These are phyloP conservation scores for Xerocomus nothofagi DNA, from an alignment of 1,284 basidiomycete genomes.

Conservation along the genomic window DNA sequence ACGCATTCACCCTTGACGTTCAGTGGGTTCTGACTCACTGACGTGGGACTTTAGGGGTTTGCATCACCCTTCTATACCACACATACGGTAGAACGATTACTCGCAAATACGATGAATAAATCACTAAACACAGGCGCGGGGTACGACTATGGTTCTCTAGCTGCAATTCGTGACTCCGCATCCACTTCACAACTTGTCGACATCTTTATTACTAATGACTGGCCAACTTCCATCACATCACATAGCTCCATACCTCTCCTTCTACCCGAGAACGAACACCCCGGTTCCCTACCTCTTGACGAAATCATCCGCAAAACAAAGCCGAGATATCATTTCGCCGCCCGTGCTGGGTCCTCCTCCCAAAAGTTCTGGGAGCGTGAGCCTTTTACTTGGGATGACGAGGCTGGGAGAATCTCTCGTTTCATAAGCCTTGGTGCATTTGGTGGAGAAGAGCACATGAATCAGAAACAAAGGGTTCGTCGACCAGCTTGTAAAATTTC, in stretches of 20 bases:
- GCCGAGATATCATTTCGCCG: constrained; percentile 80
- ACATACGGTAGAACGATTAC: constrained; percentile 69
- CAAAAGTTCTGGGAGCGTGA: constrained; percentile 92
- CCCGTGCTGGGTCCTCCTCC: constrained; percentile 55
- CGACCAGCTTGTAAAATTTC: background rate
- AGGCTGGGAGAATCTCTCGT: constrained; percentile 65
- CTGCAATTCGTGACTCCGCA: constrained; percentile 61
- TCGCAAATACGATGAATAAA: constrained; percentile 62
- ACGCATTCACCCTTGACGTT: constrained; percentile 31
- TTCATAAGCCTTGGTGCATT: constrained; percentile 88
- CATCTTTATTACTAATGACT: constrained; percentile 79
- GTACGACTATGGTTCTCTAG: constrained; percentile 62
- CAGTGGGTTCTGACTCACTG: background rate
- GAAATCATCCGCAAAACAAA: constrained; percentile 65
- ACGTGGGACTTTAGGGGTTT: constrained; percentile 52
- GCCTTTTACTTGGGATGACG: constrained; percentile 81
- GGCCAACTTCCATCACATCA: constrained; percentile 70
- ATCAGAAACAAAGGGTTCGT: constrained; percentile 79
- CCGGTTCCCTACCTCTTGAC: constrained; percentile 59
- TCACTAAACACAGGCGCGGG: constrained; percentile 36
- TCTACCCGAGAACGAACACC: constrained; percentile 44
- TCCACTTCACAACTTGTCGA: constrained; percentile 71
- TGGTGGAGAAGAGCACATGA: constrained; percentile 54
- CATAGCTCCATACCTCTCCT: constrained; percentile 58
- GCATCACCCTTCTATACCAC: constrained; percentile 70